Evolutionary conservation across 2,329 filamentous ascomycete species (phyloP).

Genomic region (Aspergillus niger): DNA sequence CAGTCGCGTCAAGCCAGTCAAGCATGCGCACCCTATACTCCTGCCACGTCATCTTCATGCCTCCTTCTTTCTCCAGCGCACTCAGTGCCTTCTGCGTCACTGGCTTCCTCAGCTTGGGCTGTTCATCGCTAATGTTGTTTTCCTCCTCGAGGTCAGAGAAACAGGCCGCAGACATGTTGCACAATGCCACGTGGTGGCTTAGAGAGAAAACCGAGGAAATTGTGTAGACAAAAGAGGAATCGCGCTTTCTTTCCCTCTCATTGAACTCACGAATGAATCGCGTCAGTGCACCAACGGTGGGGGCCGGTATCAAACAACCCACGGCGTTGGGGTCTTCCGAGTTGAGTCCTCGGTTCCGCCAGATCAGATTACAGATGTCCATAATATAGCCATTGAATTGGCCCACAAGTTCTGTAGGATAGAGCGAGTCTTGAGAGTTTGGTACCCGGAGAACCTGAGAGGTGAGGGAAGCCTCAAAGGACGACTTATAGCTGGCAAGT

Average conservation of each 20-base stretch:
- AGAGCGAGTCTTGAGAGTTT: slow-evolving; percentile 42
- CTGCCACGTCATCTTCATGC: slow-evolving; percentile 68
- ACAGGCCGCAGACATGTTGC: slow-evolving; percentile 49
- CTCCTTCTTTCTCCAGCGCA: slow-evolving; percentile 65
- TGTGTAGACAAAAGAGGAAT: slow-evolving; percentile 34
- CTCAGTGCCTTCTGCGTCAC: slow-evolving; percentile 68
- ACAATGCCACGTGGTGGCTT: slow-evolving; percentile 49
- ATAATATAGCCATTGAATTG: slow-evolving; percentile 82
- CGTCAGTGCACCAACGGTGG: slow-evolving; percentile 48
- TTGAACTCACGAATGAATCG: slow-evolving; percentile 46
- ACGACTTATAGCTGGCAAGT: slow-evolving; percentile 70
- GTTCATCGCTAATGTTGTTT: slow-evolving; percentile 24
- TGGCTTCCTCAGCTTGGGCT: slow-evolving; percentile 49
- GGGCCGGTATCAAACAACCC: slow-evolving; percentile 54
- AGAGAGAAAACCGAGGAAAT: slow-evolving; percentile 50
- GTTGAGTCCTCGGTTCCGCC: slow-evolving; percentile 73
- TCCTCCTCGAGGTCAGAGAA: slow-evolving; percentile 54
- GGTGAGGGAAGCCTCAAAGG: slow-evolving; percentile 66
- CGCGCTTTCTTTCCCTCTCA: slow-evolving; percentile 35
- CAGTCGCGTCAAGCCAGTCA: slow-evolving; percentile 64
- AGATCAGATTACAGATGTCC: slow-evolving; percentile 82
- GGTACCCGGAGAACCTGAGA: slow-evolving; percentile 39
- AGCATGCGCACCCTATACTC: slow-evolving; percentile 75
- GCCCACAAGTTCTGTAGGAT: slow-evolving; percentile 63
- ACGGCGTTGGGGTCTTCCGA: slow-evolving; percentile 62